Percentiles rank a stretch among this genome's conserved stretches.
Evolutionary conservation across 2,329 filamentous ascomycete species (phyloP).

Genomic region (Mollisiaceae sp.): DNA sequence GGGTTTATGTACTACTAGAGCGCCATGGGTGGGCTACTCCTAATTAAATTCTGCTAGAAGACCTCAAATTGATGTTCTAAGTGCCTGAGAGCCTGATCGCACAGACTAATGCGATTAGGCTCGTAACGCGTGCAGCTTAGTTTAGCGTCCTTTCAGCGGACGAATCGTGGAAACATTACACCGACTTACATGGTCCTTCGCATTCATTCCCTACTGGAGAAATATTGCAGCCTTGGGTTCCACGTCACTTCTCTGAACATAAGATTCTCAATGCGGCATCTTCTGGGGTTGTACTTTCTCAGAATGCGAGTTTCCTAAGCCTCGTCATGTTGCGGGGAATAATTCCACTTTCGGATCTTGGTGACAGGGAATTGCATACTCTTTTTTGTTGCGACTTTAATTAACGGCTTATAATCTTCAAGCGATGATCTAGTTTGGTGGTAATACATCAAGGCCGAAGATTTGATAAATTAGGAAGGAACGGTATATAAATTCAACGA

Average conservation of each 20-base stretch:
- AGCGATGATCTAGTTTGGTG: background rate
- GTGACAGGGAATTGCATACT: background rate
- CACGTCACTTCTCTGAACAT: background rate
- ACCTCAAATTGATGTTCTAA: no score
- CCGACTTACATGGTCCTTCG: constrained; percentile 1
- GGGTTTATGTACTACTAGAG: no score
- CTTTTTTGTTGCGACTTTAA: background rate
- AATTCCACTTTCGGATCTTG: background rate
- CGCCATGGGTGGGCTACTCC: no score
- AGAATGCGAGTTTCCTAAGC: background rate
- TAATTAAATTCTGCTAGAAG: no score
- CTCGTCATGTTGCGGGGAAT: background rate
- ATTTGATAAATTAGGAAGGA: background rate
- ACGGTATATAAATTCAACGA: background rate
- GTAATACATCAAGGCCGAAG: background rate
- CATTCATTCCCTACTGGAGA: constrained; percentile 1
- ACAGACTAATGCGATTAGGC: no score
- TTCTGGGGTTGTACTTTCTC: background rate
- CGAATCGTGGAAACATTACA: constrained; percentile 4
- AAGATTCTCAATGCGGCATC: background rate
- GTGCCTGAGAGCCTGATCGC: no score
- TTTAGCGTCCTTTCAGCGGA: background rate
- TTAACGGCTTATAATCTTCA: background rate
- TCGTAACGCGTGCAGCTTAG: no score
- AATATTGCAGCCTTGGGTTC: background rate